A percentile compares a stretch with the other conserved stretches of the same genome.
Conservation (phyloP, 169 alveolate species). For the Cryptosporidium canis region DNA sequence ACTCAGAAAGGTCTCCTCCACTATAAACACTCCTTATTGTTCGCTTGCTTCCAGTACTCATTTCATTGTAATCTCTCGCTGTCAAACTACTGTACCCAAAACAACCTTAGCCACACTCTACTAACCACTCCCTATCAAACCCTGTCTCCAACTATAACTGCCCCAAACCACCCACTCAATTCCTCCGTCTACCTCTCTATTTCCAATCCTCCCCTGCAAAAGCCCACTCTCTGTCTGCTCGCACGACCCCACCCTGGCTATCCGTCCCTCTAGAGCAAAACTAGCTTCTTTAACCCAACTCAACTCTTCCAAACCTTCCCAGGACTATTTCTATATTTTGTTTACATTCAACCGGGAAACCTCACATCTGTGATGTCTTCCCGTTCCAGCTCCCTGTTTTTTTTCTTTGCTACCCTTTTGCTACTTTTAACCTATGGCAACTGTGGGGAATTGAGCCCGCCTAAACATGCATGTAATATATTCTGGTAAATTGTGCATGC, state of each 20-base stretch:
- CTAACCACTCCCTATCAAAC: too few species aligned
- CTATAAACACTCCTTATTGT: slow-evolving; percentile 25
- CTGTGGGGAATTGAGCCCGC: not conserved
- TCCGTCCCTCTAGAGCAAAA: not conserved
- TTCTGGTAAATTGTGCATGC: not conserved
- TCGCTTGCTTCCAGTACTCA: slow-evolving; percentile 38
- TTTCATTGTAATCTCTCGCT: not conserved
- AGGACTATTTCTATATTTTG: not conserved
- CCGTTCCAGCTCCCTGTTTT: not conserved
- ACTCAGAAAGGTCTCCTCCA: slow-evolving; percentile 44
- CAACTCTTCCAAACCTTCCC: not conserved
- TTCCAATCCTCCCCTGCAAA: too few species aligned
- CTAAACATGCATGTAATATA: not conserved
- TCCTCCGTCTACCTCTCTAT: too few species aligned
- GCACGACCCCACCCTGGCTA: too few species aligned
- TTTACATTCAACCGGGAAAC: not conserved
- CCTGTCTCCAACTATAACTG: too few species aligned
- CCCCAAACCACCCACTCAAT: too few species aligned
- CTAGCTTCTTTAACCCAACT: not conserved
- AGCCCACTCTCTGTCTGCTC: too few species aligned
- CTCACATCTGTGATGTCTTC: not conserved
- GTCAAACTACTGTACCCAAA: not conserved
- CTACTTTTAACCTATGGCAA: not conserved
- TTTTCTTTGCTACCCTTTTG: not conserved
- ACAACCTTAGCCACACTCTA: too few species aligned